phyloP scores from a whole-genome alignment of 208 protist species.

The Ichthyophonus hoferi region DNA sequence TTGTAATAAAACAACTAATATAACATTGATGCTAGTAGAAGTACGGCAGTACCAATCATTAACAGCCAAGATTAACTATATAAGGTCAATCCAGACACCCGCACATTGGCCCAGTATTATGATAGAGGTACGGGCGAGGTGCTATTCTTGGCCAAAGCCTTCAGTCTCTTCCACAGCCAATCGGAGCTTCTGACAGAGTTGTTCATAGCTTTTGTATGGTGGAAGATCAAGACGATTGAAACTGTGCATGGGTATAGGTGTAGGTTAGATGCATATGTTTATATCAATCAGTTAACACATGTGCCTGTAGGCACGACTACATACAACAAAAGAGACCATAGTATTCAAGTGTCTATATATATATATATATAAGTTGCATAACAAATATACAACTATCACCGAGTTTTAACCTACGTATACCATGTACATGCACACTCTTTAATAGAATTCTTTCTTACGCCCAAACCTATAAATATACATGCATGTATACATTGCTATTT shows the following conservation, averaged over 20 bases:
- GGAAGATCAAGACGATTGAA: constrained; percentile 59
- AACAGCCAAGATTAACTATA: too few species aligned
- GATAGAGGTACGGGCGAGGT: too few species aligned
- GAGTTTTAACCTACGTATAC: neutral
- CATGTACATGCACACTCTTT: too few species aligned
- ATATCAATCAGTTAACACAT: too few species aligned
- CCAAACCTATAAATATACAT: neutral
- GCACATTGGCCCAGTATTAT: too few species aligned
- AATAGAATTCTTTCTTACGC: neutral
- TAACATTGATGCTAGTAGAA: too few species aligned
- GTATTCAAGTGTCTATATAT: neutral
- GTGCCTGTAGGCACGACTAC: neutral
- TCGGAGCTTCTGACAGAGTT: constrained; percentile 42
- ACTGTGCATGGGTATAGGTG: constrained; percentile 16
- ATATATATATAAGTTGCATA: neutral
- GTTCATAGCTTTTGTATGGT: constrained; percentile 46
- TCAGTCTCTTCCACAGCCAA: constrained; percentile 39
- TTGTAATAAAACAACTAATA: too few species aligned
- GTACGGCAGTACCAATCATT: too few species aligned
- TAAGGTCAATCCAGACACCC: too few species aligned
- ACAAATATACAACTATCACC: neutral
- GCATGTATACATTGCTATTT: neutral
- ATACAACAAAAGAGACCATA: neutral
- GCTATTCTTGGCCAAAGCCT: constrained; percentile 39
- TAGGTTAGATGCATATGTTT: too few species aligned